phyloP scores from a whole-genome alignment of 2,329 filamentous ascomycete genomes.

The Colletotrichum melonis region DNA sequence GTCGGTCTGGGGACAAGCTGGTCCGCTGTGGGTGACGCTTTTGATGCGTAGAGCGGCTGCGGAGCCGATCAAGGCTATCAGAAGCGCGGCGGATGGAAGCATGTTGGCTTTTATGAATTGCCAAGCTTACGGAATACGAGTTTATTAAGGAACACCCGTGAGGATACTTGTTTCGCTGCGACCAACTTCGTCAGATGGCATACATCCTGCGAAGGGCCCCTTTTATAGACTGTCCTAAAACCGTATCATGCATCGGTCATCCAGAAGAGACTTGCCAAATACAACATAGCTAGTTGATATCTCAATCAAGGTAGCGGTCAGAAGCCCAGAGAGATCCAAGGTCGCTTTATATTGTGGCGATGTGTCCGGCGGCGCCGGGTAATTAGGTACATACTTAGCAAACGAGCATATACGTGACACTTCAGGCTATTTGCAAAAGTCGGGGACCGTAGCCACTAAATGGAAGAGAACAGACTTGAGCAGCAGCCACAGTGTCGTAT shows the following conservation, averaged over 20 bases:
- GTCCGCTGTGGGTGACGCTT: conserved; percentile 27
- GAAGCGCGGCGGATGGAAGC: neutral
- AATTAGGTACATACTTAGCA: conserved; percentile 14
- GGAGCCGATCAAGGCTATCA: neutral
- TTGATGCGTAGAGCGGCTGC: conserved; percentile 8
- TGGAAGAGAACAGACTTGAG: neutral
- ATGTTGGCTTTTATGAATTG: neutral
- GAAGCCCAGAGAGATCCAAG: neutral
- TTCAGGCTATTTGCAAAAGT: neutral
- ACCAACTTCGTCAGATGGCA: neutral
- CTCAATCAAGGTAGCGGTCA: neutral
- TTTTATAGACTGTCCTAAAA: neutral
- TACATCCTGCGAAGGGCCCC: neutral
- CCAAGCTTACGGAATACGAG: neutral
- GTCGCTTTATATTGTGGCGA: conserved; percentile 1
- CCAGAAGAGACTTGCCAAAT: neutral
- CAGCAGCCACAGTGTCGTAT: neutral
- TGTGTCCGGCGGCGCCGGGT: conserved; percentile 6
- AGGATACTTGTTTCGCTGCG: neutral
- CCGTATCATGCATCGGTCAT: neutral
- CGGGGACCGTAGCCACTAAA: neutral
- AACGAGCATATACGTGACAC: conserved; percentile 12
- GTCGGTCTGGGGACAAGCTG: conserved; percentile 19
- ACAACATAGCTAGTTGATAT: neutral
- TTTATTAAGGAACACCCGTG: neutral